These are phyloP conservation scores for Taphrina flavorubra DNA, from an alignment of 1,139 yeast species.

Conservation along the genomic window DNA sequence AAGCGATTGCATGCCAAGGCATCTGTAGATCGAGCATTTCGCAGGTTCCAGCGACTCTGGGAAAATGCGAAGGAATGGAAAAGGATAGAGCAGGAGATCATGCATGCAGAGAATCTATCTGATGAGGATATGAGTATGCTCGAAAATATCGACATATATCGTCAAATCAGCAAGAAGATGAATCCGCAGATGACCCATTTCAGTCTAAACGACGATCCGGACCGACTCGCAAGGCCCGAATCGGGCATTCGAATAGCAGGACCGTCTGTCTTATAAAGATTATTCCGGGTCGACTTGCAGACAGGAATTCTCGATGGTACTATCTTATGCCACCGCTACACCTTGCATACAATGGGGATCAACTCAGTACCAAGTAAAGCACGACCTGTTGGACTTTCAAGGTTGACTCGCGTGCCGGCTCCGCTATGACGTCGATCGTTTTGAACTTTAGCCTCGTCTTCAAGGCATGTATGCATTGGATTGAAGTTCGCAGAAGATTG, in stretches of 20 bases:
- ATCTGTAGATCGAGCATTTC: slow-evolving; percentile 10
- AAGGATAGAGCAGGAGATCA: not conserved
- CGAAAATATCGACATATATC: slow-evolving; percentile 1
- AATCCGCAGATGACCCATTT: not conserved
- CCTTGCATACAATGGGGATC: not conserved
- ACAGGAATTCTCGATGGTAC: too few species aligned
- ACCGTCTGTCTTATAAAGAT: not conserved
- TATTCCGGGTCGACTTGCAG: too few species aligned
- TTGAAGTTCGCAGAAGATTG: too few species aligned
- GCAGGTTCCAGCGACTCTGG: slow-evolving; percentile 2
- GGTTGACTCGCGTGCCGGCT: not conserved
- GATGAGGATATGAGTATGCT: slow-evolving; percentile 9
- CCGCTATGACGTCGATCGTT: slow-evolving; percentile 13
- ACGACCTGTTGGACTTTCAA: not conserved
- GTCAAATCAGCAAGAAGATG: not conserved
- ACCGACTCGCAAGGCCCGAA: not conserved
- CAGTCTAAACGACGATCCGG: slow-evolving; percentile 11
- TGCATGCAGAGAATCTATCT: not conserved
- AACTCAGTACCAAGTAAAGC: not conserved
- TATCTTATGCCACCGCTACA: too few species aligned
- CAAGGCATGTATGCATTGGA: too few species aligned
- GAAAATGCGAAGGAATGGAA: slow-evolving; percentile 2
- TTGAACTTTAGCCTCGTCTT: not conserved
- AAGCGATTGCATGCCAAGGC: not conserved
- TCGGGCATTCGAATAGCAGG: not conserved